These are phyloP conservation scores for Penicillium sp. DNA, from an alignment of 2,329 filamentous ascomycete genomes.

Conservation along the genomic window DNA sequence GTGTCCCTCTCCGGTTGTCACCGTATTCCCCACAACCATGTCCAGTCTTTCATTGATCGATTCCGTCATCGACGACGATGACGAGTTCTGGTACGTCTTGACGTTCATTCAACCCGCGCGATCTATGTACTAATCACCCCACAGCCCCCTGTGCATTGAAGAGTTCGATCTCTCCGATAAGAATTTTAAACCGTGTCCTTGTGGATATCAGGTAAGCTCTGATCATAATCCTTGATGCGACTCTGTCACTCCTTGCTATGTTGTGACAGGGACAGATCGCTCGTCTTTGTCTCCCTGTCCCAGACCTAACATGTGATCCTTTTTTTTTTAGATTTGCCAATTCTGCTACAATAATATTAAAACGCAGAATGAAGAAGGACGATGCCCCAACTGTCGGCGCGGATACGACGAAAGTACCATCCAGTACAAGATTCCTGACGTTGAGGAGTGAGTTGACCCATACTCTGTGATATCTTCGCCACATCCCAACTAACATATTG, in stretches of 20 bases:
- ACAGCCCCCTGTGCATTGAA: slow-evolving; percentile 93
- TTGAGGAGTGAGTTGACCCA: slow-evolving; percentile 75
- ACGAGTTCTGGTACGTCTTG: slow-evolving; percentile 47
- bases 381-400: slow-evolving; percentile 94
- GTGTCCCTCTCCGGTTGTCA: slow-evolving; percentile 26
- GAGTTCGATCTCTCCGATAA: slow-evolving; percentile 97
- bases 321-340: slow-evolving; percentile 77
- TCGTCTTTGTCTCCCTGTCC: not conserved
- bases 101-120: not conserved
- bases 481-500: slow-evolving; percentile 25
- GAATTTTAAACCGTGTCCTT: slow-evolving; percentile 95
- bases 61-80: slow-evolving; percentile 52
- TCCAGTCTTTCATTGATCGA: slow-evolving; percentile 48
- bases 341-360: slow-evolving; percentile 99
- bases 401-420: slow-evolving; percentile 97
- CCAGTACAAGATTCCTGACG: slow-evolving; percentile 91
- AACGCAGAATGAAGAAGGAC: slow-evolving; percentile 86
- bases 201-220: slow-evolving; percentile 83
- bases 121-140: slow-evolving; percentile 24
- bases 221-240: not conserved
- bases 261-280: too few species aligned
- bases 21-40: slow-evolving; percentile 37
- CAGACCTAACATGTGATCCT: slow-evolving; percentile 11
- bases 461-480: not conserved
- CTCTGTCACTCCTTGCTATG: not conserved